Evolutionary conservation across 768 basidiomycete genomes (phyloP), one percentile per base, ranked within the genome.

Genomic region (Auricularia sp.): DNA sequence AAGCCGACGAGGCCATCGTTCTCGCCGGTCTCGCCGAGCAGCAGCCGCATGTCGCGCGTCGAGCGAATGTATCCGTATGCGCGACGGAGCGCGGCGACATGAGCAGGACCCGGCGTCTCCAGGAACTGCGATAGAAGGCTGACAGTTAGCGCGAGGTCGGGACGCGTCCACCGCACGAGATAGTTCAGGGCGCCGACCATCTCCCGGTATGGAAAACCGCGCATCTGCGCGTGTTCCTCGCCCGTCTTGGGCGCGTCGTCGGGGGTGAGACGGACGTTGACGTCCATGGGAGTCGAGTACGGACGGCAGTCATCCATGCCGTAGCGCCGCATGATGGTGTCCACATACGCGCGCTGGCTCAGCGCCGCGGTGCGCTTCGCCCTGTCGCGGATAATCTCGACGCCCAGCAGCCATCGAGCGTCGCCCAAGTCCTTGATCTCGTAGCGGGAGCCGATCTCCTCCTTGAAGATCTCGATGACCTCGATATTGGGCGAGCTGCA

Each of bases 401-500:
- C 39, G 39, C 61, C 63, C 61, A 16, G 62, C 42, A 44, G 67
- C 71, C 71, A 74, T 3, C 63, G 64, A 1, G 68, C 47, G 13
- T 61, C 51, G 29, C 67, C 67, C 7, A 67, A 34, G 34, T 65
- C 64, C 24, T 39, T 63, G 34, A 68, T 62, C 6, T 54, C 51
- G 54, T 65, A 68, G 39, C 8, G 1, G 3, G 24, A 3, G 24
- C 42, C 16, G 10, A 68, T 39, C 8, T 61, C 62, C 29, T 59
- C 65, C 47, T 66, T 61, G 63, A 59, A 33, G 6, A 77, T 65
- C 0, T 62, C 73, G 0, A 71, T 70, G 0, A 39, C 34, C 10
- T 64, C 51, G 0, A 65, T 61, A 0, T 45, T 21, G 1, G 66
- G 65, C 1, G 72, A 39, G 35, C 67, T 70, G 61, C 78, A 79